Evolutionary conservation across 768 basidiomycete species (phyloP), one percentile per base, ranked within the genome.

Genomic region (Lactarius akahatsu): DNA sequence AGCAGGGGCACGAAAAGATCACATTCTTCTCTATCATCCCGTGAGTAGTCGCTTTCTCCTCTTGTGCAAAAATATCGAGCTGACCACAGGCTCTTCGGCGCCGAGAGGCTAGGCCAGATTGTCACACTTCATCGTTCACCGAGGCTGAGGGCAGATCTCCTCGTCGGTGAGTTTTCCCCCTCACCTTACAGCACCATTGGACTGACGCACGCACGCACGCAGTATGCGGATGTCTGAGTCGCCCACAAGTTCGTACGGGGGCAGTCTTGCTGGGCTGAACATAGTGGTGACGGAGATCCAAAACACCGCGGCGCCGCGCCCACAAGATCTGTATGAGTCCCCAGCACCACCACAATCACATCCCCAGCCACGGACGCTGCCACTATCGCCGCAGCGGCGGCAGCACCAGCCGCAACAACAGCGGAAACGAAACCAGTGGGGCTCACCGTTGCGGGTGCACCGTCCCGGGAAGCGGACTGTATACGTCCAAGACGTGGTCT

Each of bases 401-500:
- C 54, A 32, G 4, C 54, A 20, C 7, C 55, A 20, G 32, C 28
- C 4, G 10, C 55, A 32, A 6, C 55, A 11, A 9, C 26, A 28
- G 6, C 59, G 11, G 30, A 9, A 34, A 20, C 55, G 28, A 30
- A 32, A 34, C 3, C 15, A 18, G 32, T 5, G 18, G 18, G 2
- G 20, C 10, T 32, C 62, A 20, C 55, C 36, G 26, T 4, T 30
- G 2, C 54, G 23, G 7, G 26, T 36, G 16, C 57, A n/a, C 45
- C 32, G 45, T 6, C 38, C 45, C 15, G 45, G n/a, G 28, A 10
- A 50, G 38, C 57, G 63, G 57, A 52, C 63, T 4, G 63, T 64
- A 36, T 30, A 52, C 26, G 63, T 41, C 16, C 57, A 64, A 15
- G 63, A 64, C 47, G 11, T 64, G 20, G 63, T 64, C 30, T 28